Evolutionary conservation across 352 stramenopile species (phyloP).

Genomic region (Globisporangium rhizosaccharum): DNA sequence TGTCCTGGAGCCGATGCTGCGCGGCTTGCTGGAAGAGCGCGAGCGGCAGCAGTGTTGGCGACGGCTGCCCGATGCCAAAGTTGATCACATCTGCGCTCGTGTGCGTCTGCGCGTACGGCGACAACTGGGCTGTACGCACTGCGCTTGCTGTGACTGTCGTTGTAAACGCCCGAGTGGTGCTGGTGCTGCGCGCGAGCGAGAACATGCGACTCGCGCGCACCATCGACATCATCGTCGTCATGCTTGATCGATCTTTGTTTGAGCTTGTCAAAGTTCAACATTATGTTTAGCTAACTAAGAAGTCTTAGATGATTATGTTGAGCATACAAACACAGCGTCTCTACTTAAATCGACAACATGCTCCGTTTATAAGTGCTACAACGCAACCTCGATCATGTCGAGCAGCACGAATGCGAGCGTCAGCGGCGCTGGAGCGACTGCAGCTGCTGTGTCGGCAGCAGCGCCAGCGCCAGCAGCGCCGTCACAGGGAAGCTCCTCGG

Average conservation of each 20-base stretch:
- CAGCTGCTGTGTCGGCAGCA: not conserved
- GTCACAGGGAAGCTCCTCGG: not conserved
- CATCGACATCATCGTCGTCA: not conserved
- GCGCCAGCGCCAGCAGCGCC: not conserved
- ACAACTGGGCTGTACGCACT: conserved; percentile 47
- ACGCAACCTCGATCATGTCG: too few relatives aligned
- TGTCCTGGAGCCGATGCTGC: conserved; percentile 34
- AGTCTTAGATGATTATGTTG: too few relatives aligned
- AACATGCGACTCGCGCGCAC: not conserved
- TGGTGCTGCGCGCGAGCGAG: not conserved
- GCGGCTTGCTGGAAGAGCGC: conserved; percentile 51
- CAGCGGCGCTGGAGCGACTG: too few relatives aligned
- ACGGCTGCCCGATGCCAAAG: conserved; percentile 82
- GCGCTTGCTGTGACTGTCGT: not conserved
- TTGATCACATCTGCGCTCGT: conserved; percentile 65
- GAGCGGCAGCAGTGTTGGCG: conserved; percentile 66
- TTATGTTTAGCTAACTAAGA: too few relatives aligned
- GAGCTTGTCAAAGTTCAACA: too few relatives aligned
- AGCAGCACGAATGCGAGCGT: not conserved
- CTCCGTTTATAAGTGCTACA: too few relatives aligned
- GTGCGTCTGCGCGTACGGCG: conserved; percentile 61
- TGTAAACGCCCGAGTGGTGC: not conserved
- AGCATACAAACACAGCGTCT: too few relatives aligned
- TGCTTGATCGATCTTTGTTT: too few relatives aligned
- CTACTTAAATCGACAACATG: too few relatives aligned